Evolutionary conservation across 441 rosid genomes (phyloP).

Genomic region (Metrosideros polymorpha): DNA sequence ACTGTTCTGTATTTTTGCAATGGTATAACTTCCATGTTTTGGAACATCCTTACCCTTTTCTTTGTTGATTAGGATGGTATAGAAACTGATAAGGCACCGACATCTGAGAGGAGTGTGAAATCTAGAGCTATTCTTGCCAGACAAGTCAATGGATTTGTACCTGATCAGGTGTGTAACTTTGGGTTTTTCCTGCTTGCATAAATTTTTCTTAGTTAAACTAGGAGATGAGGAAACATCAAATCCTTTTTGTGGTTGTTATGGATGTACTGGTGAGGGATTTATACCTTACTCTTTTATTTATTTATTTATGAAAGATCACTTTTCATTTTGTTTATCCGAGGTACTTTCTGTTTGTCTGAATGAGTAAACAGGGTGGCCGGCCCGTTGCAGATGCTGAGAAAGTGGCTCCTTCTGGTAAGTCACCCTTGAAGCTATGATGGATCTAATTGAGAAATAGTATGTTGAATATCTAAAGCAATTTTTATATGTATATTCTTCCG

Average conservation of each 20-base stretch:
- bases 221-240: background rate
- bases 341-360: background rate
- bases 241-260: background rate
- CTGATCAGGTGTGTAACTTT: constrained; percentile 67
- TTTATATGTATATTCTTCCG: background rate
- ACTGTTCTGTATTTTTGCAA: background rate
- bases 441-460: background rate
- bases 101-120: constrained; percentile 54
- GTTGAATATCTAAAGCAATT: background rate
- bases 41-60: background rate
- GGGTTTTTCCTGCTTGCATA: background rate
- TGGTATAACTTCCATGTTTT: background rate
- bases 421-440: background rate
- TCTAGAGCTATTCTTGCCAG: constrained; percentile 68
- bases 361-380: constrained; percentile 38
- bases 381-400: constrained; percentile 47
- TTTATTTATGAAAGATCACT: background rate
- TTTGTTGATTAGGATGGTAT: constrained; percentile 42
- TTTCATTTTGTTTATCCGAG: background rate
- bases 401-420: constrained; percentile 43
- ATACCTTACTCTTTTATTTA: background rate
- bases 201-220: background rate
- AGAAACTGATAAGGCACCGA: constrained; percentile 62
- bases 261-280: background rate
- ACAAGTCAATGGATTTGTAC: constrained; percentile 61